Evolutionary conservation across 2,329 filamentous ascomycete genomes (phyloP), one percentile per base, ranked within the genome.

Genomic region (Amauroascus verrucosus): DNA sequence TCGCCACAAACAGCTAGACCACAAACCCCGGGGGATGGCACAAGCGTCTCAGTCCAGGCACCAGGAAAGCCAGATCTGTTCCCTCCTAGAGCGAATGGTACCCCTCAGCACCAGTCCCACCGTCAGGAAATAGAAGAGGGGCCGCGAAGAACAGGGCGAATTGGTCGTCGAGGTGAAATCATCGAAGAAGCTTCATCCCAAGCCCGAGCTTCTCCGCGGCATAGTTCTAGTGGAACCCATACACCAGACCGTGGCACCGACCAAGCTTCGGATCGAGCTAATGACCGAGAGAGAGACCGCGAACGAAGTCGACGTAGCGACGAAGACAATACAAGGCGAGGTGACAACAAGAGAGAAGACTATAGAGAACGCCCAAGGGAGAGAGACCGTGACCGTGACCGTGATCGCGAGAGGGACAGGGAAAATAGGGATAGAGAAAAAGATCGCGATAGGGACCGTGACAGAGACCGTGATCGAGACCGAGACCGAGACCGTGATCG

Each of bases 271-370:
- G 60, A 63, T 9, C 63, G 64, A 22, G 53, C 55, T 13, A 45
- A 40, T 20, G 62, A 63, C 2, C 58, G 63, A 2, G 62, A 64
- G 32, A 58, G 62, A 18, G 62, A 62, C 8, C 61, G 63, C 20
- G 60, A 63, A 2, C 59, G 63, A 41, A 65, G 61, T 48, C 62
- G 64, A 14, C 59, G 61, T 3, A 63, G 58, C 2, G 65, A 61
- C 24, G 66, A 70, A 1, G 62, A 66, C 2, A 59, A 58, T 48
- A 56, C 48, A 33, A 59, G 56, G 41, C 56, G 60, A 7, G 61
- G 61, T 28, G 62, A 60, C 43, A 62, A 55, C 43, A 65, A 67
- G 52, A 67, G 67, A 33, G 69, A 71, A 47, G 67, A 71, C 3
- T 59, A 63, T 30, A 64, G 67, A 40, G 68, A 70, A 24, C 67